phyloP scores from a whole-genome alignment of 2,329 filamentous ascomycete genomes.

The Ophiostoma quercus region DNA sequence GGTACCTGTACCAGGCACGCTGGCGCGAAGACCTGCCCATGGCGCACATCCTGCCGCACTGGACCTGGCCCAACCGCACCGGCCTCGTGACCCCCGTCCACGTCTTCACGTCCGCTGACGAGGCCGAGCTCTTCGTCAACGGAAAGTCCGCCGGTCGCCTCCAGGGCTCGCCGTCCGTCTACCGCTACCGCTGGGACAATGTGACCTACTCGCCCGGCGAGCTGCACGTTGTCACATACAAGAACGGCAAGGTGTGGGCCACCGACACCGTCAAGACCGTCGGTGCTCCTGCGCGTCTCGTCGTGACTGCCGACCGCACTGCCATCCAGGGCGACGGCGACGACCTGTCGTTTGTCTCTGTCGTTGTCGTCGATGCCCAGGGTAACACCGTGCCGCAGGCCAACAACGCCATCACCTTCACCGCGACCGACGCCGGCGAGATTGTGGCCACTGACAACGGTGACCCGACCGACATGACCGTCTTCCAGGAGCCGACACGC shows the following conservation, averaged over 20 bases:
- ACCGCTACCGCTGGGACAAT: slow-evolving; percentile 51
- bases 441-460: slow-evolving; percentile 51
- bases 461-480: slow-evolving; percentile 41
- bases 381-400: slow-evolving; percentile 44
- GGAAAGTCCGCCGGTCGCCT: slow-evolving; percentile 42
- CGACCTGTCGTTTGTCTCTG: slow-evolving; percentile 45
- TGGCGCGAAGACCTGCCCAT: slow-evolving; percentile 46
- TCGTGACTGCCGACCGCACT: slow-evolving; percentile 36
- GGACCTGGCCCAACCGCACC: slow-evolving; percentile 47
- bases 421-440: slow-evolving; percentile 40
- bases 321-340: slow-evolving; percentile 39
- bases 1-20: slow-evolving; percentile 50
- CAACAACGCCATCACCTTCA: slow-evolving; percentile 41
- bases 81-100: slow-evolving; percentile 49
- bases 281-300: slow-evolving; percentile 38
- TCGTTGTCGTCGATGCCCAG: slow-evolving; percentile 41
- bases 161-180: slow-evolving; percentile 34
- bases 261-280: slow-evolving; percentile 39
- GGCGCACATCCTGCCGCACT: slow-evolving; percentile 53
- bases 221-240: slow-evolving; percentile 45
- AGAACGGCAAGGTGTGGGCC: slow-evolving; percentile 45
- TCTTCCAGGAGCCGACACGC: slow-evolving; percentile 39
- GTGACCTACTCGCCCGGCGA: slow-evolving; percentile 46
- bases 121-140: slow-evolving; percentile 52
- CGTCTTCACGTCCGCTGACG: slow-evolving; percentile 48